These are phyloP conservation scores for Gilbertella persicaria DNA, from an alignment of 371 early-diverging fungal species.

Conservation along the genomic window DNA sequence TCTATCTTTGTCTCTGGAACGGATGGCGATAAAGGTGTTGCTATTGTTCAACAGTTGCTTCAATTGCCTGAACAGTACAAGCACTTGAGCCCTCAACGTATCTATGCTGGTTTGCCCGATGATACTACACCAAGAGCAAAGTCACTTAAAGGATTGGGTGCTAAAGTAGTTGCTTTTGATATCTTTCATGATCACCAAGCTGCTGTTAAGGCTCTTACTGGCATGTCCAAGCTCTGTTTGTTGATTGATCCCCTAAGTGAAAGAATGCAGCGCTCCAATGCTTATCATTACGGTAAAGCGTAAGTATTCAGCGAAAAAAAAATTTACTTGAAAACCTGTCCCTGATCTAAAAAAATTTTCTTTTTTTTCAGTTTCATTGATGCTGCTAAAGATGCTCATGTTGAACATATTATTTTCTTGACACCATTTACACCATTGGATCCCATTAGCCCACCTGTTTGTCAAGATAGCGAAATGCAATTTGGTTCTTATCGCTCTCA, in stretches of 20 bases:
- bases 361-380: conserved; percentile 41
- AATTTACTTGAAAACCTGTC: neutral
- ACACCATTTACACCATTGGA: conserved; percentile 48
- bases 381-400: conserved; percentile 48
- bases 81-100: conserved; percentile 35
- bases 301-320: conserved; percentile 21
- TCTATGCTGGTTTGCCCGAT: conserved; percentile 49
- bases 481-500: conserved; percentile 40
- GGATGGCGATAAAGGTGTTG: conserved; percentile 51
- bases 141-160: conserved; percentile 34
- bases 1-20: conserved; percentile 52
- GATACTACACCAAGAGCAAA: conserved; percentile 37
- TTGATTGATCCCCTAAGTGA: conserved; percentile 49
- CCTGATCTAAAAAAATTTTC: conserved; percentile 4
- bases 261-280: conserved; percentile 45
- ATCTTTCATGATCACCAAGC: conserved; percentile 35
- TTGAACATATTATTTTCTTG: conserved; percentile 49
- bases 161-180: conserved; percentile 41
- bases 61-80: conserved; percentile 38
- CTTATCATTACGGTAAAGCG: conserved; percentile 45
- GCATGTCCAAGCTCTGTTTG: conserved; percentile 42
- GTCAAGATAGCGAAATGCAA: conserved; percentile 7
- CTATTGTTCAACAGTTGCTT: conserved; percentile 44
- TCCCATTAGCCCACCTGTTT: conserved; percentile 29
- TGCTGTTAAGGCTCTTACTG: conserved; percentile 41